These are phyloP conservation scores for Pichia membranifaciens DNA, from an alignment of 805 yeast species.

Conservation along the genomic window DNA sequence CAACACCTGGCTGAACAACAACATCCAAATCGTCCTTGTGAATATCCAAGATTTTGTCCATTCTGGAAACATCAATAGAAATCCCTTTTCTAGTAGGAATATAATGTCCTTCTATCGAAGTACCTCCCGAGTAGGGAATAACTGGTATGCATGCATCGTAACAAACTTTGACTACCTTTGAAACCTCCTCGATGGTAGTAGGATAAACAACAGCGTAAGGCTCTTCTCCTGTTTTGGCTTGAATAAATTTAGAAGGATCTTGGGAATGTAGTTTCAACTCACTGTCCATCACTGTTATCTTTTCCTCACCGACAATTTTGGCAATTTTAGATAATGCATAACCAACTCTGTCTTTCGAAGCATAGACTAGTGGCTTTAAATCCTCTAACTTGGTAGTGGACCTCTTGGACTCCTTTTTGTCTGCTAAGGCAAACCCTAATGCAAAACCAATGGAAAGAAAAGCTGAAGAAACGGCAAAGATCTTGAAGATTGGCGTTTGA, in stretches of 20 bases:
- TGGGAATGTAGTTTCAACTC: slow-evolving; percentile 29
- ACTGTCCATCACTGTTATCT: slow-evolving; percentile 37
- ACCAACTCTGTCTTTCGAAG: slow-evolving; percentile 38
- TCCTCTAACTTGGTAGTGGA: slow-evolving; percentile 31
- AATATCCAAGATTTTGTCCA: slow-evolving; percentile 53
- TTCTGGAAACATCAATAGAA: slow-evolving; percentile 51
- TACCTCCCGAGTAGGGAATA: slow-evolving; percentile 70
- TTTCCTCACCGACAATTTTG: slow-evolving; percentile 47
- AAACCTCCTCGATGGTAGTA: slow-evolving; percentile 57
- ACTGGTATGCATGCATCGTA: slow-evolving; percentile 60
- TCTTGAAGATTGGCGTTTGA: slow-evolving; percentile 2
- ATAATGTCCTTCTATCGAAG: slow-evolving; percentile 75
- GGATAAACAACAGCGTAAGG: slow-evolving; percentile 55
- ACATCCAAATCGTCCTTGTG: slow-evolving; percentile 65
- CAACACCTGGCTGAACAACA: slow-evolving; percentile 74
- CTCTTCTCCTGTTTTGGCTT: slow-evolving; percentile 24
- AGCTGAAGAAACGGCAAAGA: slow-evolving; percentile 6
- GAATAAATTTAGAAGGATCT: slow-evolving; percentile 30
- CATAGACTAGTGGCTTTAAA: slow-evolving; percentile 49
- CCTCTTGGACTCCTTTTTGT: slow-evolving; percentile 1
- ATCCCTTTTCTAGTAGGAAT: slow-evolving; percentile 63
- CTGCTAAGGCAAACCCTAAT: slow-evolving; percentile 9
- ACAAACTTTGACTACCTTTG: slow-evolving; percentile 56
- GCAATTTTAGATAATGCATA: slow-evolving; percentile 49
- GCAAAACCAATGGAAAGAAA: slow-evolving; percentile 12